Evolutionary conservation across 768 basidiomycete species (phyloP), one percentile per base, ranked within the genome.

Genomic region (Kwoniella dendrophila): DNA sequence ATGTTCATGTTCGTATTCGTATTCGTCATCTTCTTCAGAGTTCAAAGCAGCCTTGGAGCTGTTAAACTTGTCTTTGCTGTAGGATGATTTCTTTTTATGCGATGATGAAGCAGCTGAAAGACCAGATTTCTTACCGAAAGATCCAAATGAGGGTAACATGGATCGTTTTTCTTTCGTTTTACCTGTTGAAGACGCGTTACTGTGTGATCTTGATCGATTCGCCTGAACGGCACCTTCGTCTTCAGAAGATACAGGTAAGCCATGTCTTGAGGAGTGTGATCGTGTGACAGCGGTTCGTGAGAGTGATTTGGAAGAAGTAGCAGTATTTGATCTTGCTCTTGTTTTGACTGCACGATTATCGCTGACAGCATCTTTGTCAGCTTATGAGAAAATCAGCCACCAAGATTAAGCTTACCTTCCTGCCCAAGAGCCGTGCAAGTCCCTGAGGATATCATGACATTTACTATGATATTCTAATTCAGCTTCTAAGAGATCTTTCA

Each of bases 381-480:
- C 40, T 29, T 22, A 11, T n/a, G 5, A 5, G 43, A 32, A 27
- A 20, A 24, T 10, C 7, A 22, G 38, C 1, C 11, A 22, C 22
- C 18, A 53, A 3, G 24, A 41, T 30, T 32, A 10, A 24, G 80
- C 85, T 53, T 62, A 90, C 88, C 83, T 83, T 59, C 84, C 82
- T 41, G 83, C 82, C 91, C 90, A 94, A 8, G 83, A 82, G 0
- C 81, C 79, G 70, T 85, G 87, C 49, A 87, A 84, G 32, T 90
- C 88, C 45, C 84, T 82, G 69, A 96, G 77, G 10, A 89, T 84
- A n/a, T 87, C 86, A 18, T 86, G 79, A 70, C 90, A 89, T 62
- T 88, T 84, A 63, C 85, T 84, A 18, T 87, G 87, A 69, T 87
- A 94, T 52, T 86, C 86, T 47, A 88, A 78, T 68, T 95, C 88